Evolutionary conservation across 371 early-diverging fungal species (phyloP), one percentile per base, ranked within the genome.

Genomic region (Lichtheimia ramosa): DNA sequence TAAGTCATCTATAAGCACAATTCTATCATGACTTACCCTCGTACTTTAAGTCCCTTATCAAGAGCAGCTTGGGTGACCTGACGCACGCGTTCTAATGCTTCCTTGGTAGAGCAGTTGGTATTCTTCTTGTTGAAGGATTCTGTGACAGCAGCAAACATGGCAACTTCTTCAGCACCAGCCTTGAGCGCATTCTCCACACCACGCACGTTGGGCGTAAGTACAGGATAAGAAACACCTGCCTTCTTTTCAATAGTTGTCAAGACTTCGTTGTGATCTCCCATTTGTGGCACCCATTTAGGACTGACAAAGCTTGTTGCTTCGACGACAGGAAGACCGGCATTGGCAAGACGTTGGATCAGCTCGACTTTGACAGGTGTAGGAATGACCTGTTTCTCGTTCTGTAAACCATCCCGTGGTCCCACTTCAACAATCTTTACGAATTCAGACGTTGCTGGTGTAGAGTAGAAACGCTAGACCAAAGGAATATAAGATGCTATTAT

Each of bases 201-300:
- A 71, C 90, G 89, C 50, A 89, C 50, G 63, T 98, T 98, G n/a
- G 98, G 98, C 2, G 91, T 89, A 58, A 98, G 78, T 5, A 94
- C 96, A 5, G 97, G 93, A 64, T 95, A 97, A 34, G 71, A 75
- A n/a, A 93, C 89, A 12, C 82, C 82, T 0, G 81, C 70, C 18
- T 79, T 72, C 48, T 85, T 79, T 8, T 59, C 60, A 59, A 98
- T 92, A 0, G 74, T 70, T 3, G 80, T 79, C 61, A 95, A 84
- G 3, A 98, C 93, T 54, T 90, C 73, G 3, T 69, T 65, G 24
- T 90, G 89, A 71, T 96, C 96, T 34, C 85, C 92, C 96, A 98
- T 95, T 84, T 96, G 96, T 56, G 98, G 98, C 3, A 98, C 96
- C 94, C 95, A 95, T 74, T 97, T 96, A 6, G 97, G 97, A 6